These are phyloP conservation scores for Phytopythium ostracodes DNA, from an alignment of 352 stramenopile species.

Conservation along the genomic window DNA sequence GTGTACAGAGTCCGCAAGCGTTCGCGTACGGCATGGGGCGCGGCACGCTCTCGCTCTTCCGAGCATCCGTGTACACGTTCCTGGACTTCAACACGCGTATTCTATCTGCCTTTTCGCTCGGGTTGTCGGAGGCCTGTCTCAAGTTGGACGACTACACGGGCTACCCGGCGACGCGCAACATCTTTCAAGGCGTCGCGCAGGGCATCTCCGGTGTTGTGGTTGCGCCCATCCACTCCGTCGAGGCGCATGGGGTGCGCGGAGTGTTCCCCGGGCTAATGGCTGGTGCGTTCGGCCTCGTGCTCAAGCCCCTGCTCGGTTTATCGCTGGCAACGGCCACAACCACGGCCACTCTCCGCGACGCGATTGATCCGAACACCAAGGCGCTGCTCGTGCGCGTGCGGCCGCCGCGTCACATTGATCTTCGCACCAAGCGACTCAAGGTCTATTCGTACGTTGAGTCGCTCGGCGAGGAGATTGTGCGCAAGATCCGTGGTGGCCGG, in stretches of 20 bases:
- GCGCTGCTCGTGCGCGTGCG: slow-evolving; percentile 70
- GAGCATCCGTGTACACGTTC: slow-evolving; percentile 81
- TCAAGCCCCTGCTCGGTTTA: slow-evolving; percentile 79
- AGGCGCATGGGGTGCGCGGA: slow-evolving; percentile 72
- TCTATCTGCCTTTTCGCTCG: slow-evolving; percentile 71
- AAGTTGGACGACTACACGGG: slow-evolving; percentile 88
- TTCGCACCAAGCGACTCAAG: slow-evolving; percentile 75
- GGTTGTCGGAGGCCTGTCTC: slow-evolving; percentile 79
- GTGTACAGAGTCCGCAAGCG: slow-evolving; percentile 52
- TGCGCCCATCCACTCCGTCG: slow-evolving; percentile 78
- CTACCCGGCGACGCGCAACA: slow-evolving; percentile 79
- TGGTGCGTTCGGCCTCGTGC: slow-evolving; percentile 70
- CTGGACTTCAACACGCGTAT: slow-evolving; percentile 88
- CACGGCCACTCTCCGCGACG: slow-evolving; percentile 69
- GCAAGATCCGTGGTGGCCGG: slow-evolving; percentile 70
- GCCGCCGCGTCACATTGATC: slow-evolving; percentile 76
- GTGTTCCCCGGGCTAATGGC: slow-evolving; percentile 75
- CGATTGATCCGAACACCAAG: slow-evolving; percentile 76
- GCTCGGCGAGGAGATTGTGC: slow-evolving; percentile 83
- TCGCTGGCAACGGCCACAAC: slow-evolving; percentile 74
- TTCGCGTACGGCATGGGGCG: slow-evolving; percentile 78
- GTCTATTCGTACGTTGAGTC: slow-evolving; percentile 87
- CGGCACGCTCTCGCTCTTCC: slow-evolving; percentile 80
- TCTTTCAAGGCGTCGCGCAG: slow-evolving; percentile 86
- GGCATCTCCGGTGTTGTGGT: slow-evolving; percentile 82